Evolutionary conservation across 2,329 filamentous ascomycete genomes (phyloP).

Genomic region (Fusarium illudens): DNA sequence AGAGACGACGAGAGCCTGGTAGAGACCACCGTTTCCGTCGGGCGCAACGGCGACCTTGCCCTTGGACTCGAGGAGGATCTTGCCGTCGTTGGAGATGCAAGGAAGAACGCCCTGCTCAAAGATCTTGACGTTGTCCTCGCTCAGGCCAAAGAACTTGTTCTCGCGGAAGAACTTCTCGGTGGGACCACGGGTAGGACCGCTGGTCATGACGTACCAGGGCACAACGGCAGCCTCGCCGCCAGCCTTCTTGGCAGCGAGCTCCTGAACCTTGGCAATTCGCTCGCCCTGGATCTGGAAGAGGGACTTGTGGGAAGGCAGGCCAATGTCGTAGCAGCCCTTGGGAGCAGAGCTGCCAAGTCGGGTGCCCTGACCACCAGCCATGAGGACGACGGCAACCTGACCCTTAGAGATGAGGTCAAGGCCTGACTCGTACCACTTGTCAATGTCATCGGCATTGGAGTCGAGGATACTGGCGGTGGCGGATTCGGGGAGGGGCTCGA

Average conservation of each 20-base stretch:
- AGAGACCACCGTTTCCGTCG: slow-evolving; percentile 96
- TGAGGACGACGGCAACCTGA: slow-evolving; percentile 86
- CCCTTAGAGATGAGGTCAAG: slow-evolving; percentile 82
- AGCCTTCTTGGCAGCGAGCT: slow-evolving; percentile 77
- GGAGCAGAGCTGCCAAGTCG: slow-evolving; percentile 92
- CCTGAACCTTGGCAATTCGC: slow-evolving; percentile 86
- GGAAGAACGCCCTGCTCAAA: slow-evolving; percentile 98
- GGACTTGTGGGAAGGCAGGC: slow-evolving; percentile 89
- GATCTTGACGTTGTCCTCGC: slow-evolving; percentile 84
- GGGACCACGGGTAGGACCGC: slow-evolving; percentile 87
- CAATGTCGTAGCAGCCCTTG: slow-evolving; percentile 98
- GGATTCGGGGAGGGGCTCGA: slow-evolving; percentile 88
- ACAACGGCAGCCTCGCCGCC: slow-evolving; percentile 68
- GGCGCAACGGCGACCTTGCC: slow-evolving; percentile 92
- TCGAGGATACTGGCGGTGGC: slow-evolving; percentile 92
- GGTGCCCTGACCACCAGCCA: slow-evolving; percentile 97
- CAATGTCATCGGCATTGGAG: slow-evolving; percentile 78
- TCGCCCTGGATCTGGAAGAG: slow-evolving; percentile 98
- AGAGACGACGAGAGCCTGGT: slow-evolving; percentile 85
- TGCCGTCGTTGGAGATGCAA: slow-evolving; percentile 96
- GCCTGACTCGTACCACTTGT: slow-evolving; percentile 84
- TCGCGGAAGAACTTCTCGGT: slow-evolving; percentile 95
- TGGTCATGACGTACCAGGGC: slow-evolving; percentile 99
- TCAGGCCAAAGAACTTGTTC: slow-evolving; percentile 89
- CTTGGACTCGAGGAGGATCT: slow-evolving; percentile 94